A percentile compares a stretch with the other conserved stretches of the same genome.
These are phyloP conservation scores for Heliamphora pulchella DNA, from an alignment of 179 eudicot genomes.

Conservation along the genomic window DNA sequence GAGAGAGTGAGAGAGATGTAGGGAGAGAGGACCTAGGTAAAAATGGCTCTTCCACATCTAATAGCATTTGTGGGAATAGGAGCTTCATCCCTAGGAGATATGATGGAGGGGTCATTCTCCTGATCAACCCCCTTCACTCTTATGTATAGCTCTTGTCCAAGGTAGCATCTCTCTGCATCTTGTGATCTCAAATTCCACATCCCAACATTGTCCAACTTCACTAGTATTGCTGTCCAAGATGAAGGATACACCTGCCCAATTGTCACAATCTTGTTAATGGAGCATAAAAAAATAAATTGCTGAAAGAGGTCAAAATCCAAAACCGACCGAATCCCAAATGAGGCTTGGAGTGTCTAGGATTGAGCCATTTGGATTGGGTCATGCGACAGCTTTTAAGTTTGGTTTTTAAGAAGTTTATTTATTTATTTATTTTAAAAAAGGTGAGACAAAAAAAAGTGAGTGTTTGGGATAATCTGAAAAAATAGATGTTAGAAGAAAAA, in stretches of 20 bases:
- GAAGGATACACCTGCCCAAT: constrained; percentile 44
- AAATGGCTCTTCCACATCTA: constrained; percentile 39
- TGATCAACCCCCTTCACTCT: constrained; percentile 37
- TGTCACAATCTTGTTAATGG: background rate
- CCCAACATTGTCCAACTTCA: constrained; percentile 50
- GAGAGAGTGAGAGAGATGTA: too few species aligned
- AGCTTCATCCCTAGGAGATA: constrained; percentile 26
- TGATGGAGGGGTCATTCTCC: constrained; percentile 24
- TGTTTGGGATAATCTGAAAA: too few species aligned
- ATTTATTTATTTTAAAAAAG: too few species aligned
- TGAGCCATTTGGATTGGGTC: too few species aligned
- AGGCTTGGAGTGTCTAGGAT: too few species aligned
- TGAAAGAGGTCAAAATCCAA: too few species aligned
- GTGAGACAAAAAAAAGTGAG: too few species aligned
- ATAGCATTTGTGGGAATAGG: constrained; percentile 36
- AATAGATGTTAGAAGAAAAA: too few species aligned
- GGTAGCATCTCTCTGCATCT: constrained; percentile 39
- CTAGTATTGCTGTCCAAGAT: constrained; percentile 46
- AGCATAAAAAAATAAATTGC: background rate
- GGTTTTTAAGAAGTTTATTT: too few species aligned
- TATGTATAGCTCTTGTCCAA: constrained; percentile 46
- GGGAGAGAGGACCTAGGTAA: background rate
- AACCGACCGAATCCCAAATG: too few species aligned
- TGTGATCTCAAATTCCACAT: constrained; percentile 54
- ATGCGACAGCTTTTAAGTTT: too few species aligned